Evolutionary conservation across 768 basidiomycete genomes (phyloP).

Genomic region (Mycena epipterygia): DNA sequence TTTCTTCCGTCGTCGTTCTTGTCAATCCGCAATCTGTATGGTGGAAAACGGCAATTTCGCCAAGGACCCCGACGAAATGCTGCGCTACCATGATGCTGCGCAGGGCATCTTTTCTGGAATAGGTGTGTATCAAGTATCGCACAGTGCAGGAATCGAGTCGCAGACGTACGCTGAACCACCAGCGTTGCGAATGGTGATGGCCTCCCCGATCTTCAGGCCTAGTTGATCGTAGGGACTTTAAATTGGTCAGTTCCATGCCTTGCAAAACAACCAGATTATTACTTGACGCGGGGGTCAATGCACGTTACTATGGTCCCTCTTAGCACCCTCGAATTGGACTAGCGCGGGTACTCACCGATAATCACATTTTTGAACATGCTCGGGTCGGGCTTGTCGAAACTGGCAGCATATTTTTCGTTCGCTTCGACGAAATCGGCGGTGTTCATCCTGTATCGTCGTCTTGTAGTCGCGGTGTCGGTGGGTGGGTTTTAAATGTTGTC

Average conservation of each 20-base stretch:
- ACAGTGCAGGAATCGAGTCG: not conserved
- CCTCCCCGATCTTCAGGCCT: conserved; percentile 64
- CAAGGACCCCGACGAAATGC: conserved; percentile 63
- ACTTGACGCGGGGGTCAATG: conserved; percentile 70
- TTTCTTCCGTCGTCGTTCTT: conserved; percentile 53
- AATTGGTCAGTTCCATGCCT: not conserved
- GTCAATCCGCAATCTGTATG: conserved; percentile 71
- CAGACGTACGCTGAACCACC: conserved; percentile 60
- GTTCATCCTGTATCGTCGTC: no score
- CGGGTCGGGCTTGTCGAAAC: conserved; percentile 57
- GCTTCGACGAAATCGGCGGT: not conserved
- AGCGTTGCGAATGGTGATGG: conserved; percentile 67
- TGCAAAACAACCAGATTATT: conserved; percentile 4
- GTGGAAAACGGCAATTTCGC: conserved; percentile 63
- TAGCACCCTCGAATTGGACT: not conserved
- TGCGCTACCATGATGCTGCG: conserved; percentile 65
- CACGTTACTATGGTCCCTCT: conserved; percentile 67
- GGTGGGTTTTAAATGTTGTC: not conserved
- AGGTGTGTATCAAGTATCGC: conserved; percentile 59
- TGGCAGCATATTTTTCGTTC: conserved; percentile 56
- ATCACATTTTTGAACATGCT: conserved; percentile 51
- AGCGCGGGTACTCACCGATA: conserved; percentile 47
- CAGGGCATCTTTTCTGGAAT: conserved; percentile 60
- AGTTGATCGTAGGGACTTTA: conserved; percentile 57
- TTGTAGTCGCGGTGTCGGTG: no score